A percentile compares a stretch with the other conserved stretches of the same genome.
Evolutionary conservation across 257 asterid species (phyloP).

Genomic region (Hygrophila difformis): DNA sequence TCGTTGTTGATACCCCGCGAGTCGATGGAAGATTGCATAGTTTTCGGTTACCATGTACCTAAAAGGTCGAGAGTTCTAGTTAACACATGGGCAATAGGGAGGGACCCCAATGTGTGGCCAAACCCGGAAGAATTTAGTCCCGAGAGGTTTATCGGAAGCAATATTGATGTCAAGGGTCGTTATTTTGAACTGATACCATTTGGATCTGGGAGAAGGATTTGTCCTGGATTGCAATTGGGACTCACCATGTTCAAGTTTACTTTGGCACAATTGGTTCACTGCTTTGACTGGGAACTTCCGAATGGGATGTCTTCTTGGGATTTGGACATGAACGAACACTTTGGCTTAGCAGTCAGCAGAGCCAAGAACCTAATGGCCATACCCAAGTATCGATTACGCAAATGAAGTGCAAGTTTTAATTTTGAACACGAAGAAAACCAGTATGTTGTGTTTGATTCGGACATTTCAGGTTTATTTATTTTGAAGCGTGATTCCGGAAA

Average conservation of each 20-base stretch:
- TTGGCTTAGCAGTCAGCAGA: constrained; percentile 16
- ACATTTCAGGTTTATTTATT: too few species aligned
- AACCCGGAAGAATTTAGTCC: constrained; percentile 22
- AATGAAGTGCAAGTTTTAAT: too few species aligned
- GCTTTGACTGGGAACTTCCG: constrained; percentile 33
- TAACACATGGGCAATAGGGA: too few species aligned
- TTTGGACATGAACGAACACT: constrained; percentile 20
- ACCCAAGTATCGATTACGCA: constrained; percentile 10
- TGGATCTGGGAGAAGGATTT: constrained; percentile 25
- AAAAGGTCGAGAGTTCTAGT: constrained; percentile 19
- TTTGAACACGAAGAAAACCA: too few species aligned
- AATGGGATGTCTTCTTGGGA: constrained; percentile 15
- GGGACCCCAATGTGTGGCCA: constrained; percentile 25
- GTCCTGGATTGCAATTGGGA: too few species aligned
- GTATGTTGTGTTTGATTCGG: too few species aligned
- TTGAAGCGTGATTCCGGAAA: too few species aligned
- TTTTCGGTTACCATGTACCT: constrained; percentile 22
- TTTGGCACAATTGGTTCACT: constrained; percentile 26
- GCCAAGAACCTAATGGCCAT: constrained; percentile 15
- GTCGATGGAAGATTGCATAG: constrained; percentile 25
- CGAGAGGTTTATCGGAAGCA: constrained; percentile 21
- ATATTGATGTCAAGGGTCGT: constrained; percentile 14
- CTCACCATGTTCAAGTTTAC: constrained; percentile 11
- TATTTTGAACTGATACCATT: constrained; percentile 21
- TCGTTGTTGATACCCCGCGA: constrained; percentile 28